Conservation (phyloP, 305 asterid genomes). For the Solanum hybrid region DNA sequence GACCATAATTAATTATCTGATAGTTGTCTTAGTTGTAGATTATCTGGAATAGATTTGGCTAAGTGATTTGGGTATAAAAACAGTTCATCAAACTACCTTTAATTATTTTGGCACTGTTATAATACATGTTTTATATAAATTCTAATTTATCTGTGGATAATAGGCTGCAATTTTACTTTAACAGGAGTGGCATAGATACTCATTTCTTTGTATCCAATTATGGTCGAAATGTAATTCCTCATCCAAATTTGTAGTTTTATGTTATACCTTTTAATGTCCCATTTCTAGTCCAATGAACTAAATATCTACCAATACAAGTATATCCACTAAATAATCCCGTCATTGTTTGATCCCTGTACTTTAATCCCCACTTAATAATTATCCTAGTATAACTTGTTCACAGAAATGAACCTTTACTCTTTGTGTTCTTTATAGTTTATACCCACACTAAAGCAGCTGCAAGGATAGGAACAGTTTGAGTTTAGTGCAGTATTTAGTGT, state of each 20-base stretch:
- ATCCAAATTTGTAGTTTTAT: background rate
- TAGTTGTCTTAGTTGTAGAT: constrained; percentile 1
- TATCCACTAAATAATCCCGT: background rate
- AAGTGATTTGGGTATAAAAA: background rate
- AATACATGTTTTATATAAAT: background rate
- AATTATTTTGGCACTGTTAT: background rate
- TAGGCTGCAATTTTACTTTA: background rate
- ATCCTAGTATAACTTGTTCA: background rate
- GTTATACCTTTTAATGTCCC: background rate
- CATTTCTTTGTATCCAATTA: background rate
- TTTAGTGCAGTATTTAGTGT: background rate
- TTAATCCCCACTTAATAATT: background rate
- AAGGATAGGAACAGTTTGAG: background rate
- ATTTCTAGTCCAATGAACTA: background rate
- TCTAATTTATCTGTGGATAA: background rate
- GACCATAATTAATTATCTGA: background rate
- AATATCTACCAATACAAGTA: background rate
- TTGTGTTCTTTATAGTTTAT: background rate
- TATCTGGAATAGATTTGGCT: background rate
- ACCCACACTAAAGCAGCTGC: background rate
- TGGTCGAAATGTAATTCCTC: background rate
- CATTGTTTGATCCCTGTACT: background rate
- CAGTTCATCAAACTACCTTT: background rate
- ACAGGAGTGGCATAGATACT: background rate
- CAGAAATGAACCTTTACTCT: background rate